Percentiles rank a stretch among this genome's conserved stretches.
These are phyloP conservation scores for Suillus bovinus DNA, from an alignment of 768 basidiomycete genomes.

Conservation along the genomic window DNA sequence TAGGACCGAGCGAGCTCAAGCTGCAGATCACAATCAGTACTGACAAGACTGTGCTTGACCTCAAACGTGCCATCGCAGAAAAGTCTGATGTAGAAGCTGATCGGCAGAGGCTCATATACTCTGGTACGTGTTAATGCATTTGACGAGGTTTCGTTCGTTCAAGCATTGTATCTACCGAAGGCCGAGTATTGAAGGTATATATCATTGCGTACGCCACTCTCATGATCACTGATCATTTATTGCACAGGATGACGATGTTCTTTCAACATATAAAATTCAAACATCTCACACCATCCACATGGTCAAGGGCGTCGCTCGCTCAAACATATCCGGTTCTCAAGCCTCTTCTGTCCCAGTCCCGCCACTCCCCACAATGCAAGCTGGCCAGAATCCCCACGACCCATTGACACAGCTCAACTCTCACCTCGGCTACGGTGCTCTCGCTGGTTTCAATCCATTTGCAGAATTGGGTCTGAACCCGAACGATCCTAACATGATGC, in stretches of 20 bases:
- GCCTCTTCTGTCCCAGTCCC: slow-evolving; percentile 52
- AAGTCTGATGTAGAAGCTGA: slow-evolving; percentile 87
- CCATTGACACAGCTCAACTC: slow-evolving; percentile 84
- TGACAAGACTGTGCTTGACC: slow-evolving; percentile 84
- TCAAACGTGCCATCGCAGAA: slow-evolving; percentile 87
- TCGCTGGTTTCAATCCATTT: slow-evolving; percentile 92
- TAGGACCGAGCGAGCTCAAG: slow-evolving; percentile 92
- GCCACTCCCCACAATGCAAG: slow-evolving; percentile 77
- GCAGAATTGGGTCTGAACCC: slow-evolving; percentile 86
- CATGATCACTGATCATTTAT: slow-evolving; percentile 11
- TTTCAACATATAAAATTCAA: slow-evolving; percentile 90
- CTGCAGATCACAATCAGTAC: slow-evolving; percentile 80
- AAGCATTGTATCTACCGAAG: slow-evolving; percentile 33
- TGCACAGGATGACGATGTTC: slow-evolving; percentile 73
- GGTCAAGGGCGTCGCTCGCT: slow-evolving; percentile 81
- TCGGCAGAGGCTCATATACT: slow-evolving; percentile 89
- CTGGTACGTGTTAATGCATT: slow-evolving; percentile 50
- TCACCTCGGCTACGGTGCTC: slow-evolving; percentile 71
- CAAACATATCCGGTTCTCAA: slow-evolving; percentile 36
- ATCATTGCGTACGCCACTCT: not conserved
- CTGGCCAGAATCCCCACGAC: slow-evolving; percentile 87
- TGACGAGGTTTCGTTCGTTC: not conserved
- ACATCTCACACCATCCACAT: slow-evolving; percentile 87
- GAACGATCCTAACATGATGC: slow-evolving; percentile 93
- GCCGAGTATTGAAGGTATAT: slow-evolving; percentile 70